These are phyloP conservation scores for Nakazawaea laoshanensis DNA, from an alignment of 805 yeast genomes.

Conservation along the genomic window DNA sequence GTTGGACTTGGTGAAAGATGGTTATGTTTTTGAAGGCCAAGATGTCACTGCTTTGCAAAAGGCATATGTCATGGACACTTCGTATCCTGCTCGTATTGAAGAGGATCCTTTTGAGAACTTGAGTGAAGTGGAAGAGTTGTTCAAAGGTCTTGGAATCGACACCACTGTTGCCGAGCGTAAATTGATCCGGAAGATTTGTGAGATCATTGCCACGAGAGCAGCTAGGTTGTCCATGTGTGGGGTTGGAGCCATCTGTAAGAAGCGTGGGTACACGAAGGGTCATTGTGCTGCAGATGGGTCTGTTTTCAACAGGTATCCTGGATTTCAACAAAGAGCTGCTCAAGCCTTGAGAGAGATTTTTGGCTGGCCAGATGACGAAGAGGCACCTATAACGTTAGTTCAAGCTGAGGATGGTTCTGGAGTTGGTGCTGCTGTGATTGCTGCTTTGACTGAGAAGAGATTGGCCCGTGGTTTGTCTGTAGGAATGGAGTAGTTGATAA, in stretches of 20 bases:
- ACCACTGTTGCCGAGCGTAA: slow-evolving; percentile 75
- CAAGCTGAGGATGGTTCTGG: slow-evolving; percentile 99
- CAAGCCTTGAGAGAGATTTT: slow-evolving; percentile 82
- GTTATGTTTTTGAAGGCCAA: slow-evolving; percentile 62
- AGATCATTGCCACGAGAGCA: slow-evolving; percentile 84
- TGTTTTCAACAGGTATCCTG: slow-evolving; percentile 89
- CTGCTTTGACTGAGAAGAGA: slow-evolving; percentile 86
- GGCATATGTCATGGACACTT: slow-evolving; percentile 78
- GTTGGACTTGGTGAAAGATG: slow-evolving; percentile 59
- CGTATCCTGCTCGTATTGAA: slow-evolving; percentile 81
- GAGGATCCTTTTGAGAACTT: slow-evolving; percentile 84
- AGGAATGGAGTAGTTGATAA: slow-evolving; percentile 39
- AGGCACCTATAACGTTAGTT: slow-evolving; percentile 76
- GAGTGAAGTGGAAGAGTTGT: slow-evolving; percentile 62
- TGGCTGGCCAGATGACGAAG: slow-evolving; percentile 54
- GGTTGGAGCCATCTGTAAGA: slow-evolving; percentile 86
- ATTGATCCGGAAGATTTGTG: slow-evolving; percentile 74
- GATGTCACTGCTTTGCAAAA: slow-evolving; percentile 52
- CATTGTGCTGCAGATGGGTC: slow-evolving; percentile 98
- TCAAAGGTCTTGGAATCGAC: slow-evolving; percentile 49
- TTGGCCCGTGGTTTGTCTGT: slow-evolving; percentile 60
- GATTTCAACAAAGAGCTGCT: slow-evolving; percentile 84
- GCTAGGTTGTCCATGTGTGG: slow-evolving; percentile 92
- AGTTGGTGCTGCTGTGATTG: slow-evolving; percentile 97
- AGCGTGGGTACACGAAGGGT: slow-evolving; percentile 68